Conservation (phyloP, 179 eudicot species). For the Beta corolliflora region DNA sequence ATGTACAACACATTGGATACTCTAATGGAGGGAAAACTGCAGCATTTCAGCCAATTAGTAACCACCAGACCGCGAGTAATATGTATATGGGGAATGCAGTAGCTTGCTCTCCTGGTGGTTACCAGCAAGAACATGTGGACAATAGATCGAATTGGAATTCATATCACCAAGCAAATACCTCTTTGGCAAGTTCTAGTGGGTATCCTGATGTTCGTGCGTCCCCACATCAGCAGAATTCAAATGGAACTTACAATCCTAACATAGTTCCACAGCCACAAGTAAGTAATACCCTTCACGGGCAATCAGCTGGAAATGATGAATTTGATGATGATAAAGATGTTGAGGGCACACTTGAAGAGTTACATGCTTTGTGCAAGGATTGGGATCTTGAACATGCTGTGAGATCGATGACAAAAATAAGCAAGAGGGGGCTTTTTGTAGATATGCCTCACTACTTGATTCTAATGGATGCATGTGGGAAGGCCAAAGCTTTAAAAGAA, state of each 20-base stretch:
- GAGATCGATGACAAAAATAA: conserved; percentile 47
- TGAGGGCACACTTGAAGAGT: conserved; percentile 51
- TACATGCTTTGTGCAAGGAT: conserved; percentile 49
- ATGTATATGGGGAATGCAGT: conserved; percentile 9
- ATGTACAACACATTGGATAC: conserved; percentile 23
- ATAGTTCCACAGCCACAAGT: conserved; percentile 23
- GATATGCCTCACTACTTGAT: conserved; percentile 52
- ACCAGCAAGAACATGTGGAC: conserved; percentile 17
- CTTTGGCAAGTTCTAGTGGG: conserved; percentile 24
- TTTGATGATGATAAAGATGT: background rate
- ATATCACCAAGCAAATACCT: conserved; percentile 14
- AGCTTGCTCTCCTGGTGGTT: conserved; percentile 13
- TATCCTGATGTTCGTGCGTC: conserved; percentile 19
- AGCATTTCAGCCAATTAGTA: conserved; percentile 22
- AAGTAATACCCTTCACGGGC: conserved; percentile 20
- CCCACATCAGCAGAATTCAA: conserved; percentile 26
- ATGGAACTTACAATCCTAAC: conserved; percentile 22
- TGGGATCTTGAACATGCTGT: conserved; percentile 65
- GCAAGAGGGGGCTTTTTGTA: conserved; percentile 39
- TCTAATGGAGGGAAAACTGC: conserved; percentile 18
- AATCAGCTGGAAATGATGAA: conserved; percentile 23
- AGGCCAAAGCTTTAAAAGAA: conserved; percentile 31
- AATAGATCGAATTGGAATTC: conserved; percentile 23
- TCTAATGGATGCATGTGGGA: conserved; percentile 57
- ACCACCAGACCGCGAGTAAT: conserved; percentile 23